Conservation (phyloP, 148 eudicot species). For the Nepenthes mirabilis region DNA sequence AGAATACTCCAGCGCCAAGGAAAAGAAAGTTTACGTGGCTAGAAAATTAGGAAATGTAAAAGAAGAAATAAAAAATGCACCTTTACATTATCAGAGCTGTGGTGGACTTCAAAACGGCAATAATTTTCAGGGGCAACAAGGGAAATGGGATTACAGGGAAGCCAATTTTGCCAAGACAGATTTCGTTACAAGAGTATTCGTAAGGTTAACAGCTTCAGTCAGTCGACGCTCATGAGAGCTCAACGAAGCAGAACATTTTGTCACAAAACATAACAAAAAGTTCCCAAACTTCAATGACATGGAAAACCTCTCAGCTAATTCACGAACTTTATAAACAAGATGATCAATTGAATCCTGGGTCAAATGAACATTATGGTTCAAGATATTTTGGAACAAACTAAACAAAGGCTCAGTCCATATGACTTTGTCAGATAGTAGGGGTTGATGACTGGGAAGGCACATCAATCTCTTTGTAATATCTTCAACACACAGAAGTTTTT, state of each 20-base stretch:
- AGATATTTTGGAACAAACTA: slow-evolving; percentile 30
- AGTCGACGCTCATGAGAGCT: slow-evolving; percentile 24
- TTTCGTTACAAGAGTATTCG: slow-evolving; percentile 41
- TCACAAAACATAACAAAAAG: slow-evolving; percentile 32
- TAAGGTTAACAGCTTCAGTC: slow-evolving; percentile 18
- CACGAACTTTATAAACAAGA: slow-evolving; percentile 19
- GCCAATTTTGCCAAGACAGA: slow-evolving; percentile 32
- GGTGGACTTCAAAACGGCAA: too few relatives aligned
- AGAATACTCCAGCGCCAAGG: too few relatives aligned
- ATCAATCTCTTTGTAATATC: slow-evolving; percentile 13
- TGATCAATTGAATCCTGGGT: slow-evolving; percentile 31
- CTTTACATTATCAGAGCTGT: too few relatives aligned
- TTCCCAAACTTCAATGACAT: slow-evolving; percentile 43
- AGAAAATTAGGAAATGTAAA: too few relatives aligned
- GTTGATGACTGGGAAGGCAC: slow-evolving; percentile 35
- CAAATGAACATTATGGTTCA: slow-evolving; percentile 36
- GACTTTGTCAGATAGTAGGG: slow-evolving; percentile 21
- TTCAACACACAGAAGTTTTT: slow-evolving; percentile 31
- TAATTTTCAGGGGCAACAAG: too few relatives aligned
- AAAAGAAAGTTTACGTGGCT: too few relatives aligned
- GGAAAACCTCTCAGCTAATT: slow-evolving; percentile 20
- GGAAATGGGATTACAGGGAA: slow-evolving; percentile 11
- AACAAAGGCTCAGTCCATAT: slow-evolving; percentile 44
- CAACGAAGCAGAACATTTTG: slow-evolving; percentile 26
- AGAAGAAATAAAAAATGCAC: too few relatives aligned